Evolutionary conservation across 352 stramenopile genomes (phyloP).

Genomic region (Phytophthora cryptogea): DNA sequence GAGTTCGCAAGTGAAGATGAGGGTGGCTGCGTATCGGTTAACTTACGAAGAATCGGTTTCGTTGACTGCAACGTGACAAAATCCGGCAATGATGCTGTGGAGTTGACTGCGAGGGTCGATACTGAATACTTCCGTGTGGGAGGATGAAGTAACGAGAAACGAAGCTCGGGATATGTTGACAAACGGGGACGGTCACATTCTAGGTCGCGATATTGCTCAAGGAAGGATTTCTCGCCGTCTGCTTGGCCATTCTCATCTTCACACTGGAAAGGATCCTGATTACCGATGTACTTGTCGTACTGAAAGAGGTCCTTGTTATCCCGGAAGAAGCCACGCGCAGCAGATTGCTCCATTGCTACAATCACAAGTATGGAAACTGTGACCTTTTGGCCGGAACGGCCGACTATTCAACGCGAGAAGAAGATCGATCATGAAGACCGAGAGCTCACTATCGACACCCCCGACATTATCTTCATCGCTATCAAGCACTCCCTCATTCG

Average conservation of each 20-base stretch:
- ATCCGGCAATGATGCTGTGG: not conserved
- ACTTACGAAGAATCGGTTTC: slow-evolving; percentile 11
- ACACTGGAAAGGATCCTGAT: slow-evolving; percentile 21
- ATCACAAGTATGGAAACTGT: slow-evolving; percentile 8
- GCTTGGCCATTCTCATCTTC: slow-evolving; percentile 1
- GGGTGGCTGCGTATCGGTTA: not conserved
- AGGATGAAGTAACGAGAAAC: slow-evolving; percentile 21
- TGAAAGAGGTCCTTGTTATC: slow-evolving; percentile 69
- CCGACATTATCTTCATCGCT: slow-evolving; percentile 33
- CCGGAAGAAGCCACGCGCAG: slow-evolving; percentile 51
- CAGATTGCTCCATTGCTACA: slow-evolving; percentile 21
- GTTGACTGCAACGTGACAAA: slow-evolving; percentile 28
- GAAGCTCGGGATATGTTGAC: slow-evolving; percentile 9
- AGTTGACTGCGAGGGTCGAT: slow-evolving; percentile 2
- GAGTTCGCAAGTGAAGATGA: not conserved
- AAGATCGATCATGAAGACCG: slow-evolving; percentile 26
- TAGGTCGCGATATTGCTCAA: slow-evolving; percentile 54
- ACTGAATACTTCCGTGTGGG: not conserved
- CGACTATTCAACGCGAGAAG: not conserved
- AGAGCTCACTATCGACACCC: slow-evolving; percentile 19
- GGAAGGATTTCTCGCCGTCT: slow-evolving; percentile 38
- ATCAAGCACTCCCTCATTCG: slow-evolving; percentile 30
- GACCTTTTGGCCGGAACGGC: slow-evolving; percentile 17
- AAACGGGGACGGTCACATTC: slow-evolving; percentile 17
- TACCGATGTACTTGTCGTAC: slow-evolving; percentile 59